Percentiles rank a stretch among this genome's conserved stretches.
Evolutionary conservation across 257 asterid species (phyloP).

Genomic region (Solanum paucissectum): DNA sequence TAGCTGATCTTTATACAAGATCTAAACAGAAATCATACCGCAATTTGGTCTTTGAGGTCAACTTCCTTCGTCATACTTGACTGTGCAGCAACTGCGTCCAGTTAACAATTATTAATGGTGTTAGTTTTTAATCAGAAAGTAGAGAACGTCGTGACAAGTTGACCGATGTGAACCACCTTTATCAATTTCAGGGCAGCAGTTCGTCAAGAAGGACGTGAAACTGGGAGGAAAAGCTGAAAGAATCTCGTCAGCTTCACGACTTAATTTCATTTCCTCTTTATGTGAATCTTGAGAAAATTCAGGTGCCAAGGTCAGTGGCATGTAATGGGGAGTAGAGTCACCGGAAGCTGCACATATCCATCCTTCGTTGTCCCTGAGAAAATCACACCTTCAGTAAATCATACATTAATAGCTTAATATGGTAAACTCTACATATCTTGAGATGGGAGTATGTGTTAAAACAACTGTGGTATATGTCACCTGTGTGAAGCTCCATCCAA

Average conservation of each 20-base stretch:
- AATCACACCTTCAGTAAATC: not conserved
- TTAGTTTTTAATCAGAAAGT: not conserved
- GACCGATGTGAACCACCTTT: conserved; percentile 19
- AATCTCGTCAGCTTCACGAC: conserved; percentile 24
- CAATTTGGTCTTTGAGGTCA: conserved; percentile 48
- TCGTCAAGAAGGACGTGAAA: conserved; percentile 57
- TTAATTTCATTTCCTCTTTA: conserved; percentile 15
- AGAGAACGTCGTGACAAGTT: not conserved
- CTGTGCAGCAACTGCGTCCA: conserved; percentile 24
- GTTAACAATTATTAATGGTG: not conserved
- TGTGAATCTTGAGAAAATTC: conserved; percentile 25
- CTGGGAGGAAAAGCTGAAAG: conserved; percentile 58
- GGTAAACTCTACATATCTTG: not conserved
- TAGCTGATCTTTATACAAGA: not conserved
- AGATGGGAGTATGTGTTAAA: not conserved
- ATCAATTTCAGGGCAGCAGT: conserved; percentile 44
- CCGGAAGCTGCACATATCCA: conserved; percentile 22
- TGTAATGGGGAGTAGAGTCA: conserved; percentile 22
- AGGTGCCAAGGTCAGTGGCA: conserved; percentile 14
- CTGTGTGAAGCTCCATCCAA: conserved; percentile 29
- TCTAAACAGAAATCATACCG: conserved; percentile 28
- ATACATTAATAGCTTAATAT: not conserved
- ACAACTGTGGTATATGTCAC: conserved; percentile 11
- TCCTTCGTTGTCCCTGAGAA: conserved; percentile 29
- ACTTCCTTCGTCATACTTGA: conserved; percentile 18